Percentiles rank a stretch among this genome's conserved stretches.
phyloP scores from a whole-genome alignment of 2,329 filamentous ascomycete genomes.

The Aspergillus sp. region DNA sequence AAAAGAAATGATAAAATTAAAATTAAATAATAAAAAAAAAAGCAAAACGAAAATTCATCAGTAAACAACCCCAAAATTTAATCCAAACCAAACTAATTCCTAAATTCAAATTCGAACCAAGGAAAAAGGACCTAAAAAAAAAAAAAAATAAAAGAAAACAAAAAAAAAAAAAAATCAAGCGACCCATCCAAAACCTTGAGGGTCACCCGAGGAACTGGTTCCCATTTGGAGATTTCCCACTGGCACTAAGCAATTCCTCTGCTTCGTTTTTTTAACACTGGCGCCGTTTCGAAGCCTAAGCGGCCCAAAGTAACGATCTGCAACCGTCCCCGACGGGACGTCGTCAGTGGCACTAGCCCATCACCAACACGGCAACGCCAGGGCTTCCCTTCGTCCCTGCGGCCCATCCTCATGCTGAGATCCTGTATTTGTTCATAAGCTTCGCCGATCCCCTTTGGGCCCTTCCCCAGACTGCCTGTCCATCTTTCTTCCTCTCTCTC shows the following conservation, averaged over 20 bases:
- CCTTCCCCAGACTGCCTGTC: conserved; percentile 37
- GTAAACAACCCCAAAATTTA: conserved; percentile 1
- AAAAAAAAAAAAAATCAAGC: conserved; percentile 13
- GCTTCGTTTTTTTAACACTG: conserved; percentile 18
- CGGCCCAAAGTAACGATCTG: conserved; percentile 37
- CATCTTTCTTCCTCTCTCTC: conserved; percentile 20
- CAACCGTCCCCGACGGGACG: conserved; percentile 39
- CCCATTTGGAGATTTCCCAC: conserved; percentile 25
- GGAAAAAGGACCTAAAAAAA: not conserved
- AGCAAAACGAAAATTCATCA: conserved; percentile 2
- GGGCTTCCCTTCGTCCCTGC: conserved; percentile 29
- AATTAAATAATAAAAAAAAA: not conserved
- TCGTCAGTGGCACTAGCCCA: conserved; percentile 41
- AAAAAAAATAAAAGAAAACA: conserved; percentile 5
- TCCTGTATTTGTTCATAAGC: conserved; percentile 43
- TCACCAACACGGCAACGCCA: conserved; percentile 25
- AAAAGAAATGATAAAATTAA: conserved; percentile 4
- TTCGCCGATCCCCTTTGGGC: conserved; percentile 43
- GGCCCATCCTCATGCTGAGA: conserved; percentile 30
- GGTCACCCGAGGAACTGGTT: conserved; percentile 36
- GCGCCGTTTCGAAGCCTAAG: conserved; percentile 30
- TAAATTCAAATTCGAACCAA: conserved; percentile 5
- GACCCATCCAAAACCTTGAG: conserved; percentile 20
- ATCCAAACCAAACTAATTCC: conserved; percentile 8
- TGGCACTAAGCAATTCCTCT: conserved; percentile 9